Percentiles rank a stretch among this genome's conserved stretches.
phyloP scores from a whole-genome alignment of 108 stramenopile genomes.

The Pseudonitzschia multistriata region DNA sequence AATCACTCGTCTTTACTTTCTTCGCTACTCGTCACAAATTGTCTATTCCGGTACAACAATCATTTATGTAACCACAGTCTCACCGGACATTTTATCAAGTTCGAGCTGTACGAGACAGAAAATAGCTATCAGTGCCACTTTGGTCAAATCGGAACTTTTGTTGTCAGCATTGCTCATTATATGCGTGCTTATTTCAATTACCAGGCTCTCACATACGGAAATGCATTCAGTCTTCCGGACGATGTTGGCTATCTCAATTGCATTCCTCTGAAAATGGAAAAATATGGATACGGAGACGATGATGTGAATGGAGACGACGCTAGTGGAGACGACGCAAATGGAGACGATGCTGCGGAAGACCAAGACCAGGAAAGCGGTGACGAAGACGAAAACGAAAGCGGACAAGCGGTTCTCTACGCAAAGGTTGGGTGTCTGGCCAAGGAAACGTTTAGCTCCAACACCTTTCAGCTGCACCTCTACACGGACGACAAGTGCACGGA shows the following conservation, averaged over 20 bases:
- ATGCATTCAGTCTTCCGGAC: slow-evolving; percentile 66
- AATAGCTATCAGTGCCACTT: slow-evolving; percentile 75
- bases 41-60: too few relatives aligned
- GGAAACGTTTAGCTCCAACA: slow-evolving; percentile 81
- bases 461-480: slow-evolving; percentile 75
- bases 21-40: too few relatives aligned
- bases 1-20: slow-evolving; percentile 9
- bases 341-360: not conserved
- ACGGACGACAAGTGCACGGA: slow-evolving; percentile 69
- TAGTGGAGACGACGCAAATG: not conserved
- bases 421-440: slow-evolving; percentile 87
- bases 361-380: not conserved
- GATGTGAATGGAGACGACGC: not conserved
- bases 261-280: slow-evolving; percentile 16
- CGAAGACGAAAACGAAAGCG: not conserved
- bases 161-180: slow-evolving; percentile 86
- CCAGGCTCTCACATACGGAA: slow-evolving; percentile 66
- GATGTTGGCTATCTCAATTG: slow-evolving; percentile 79
- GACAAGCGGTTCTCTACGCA: slow-evolving; percentile 56
- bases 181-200: slow-evolving; percentile 90
- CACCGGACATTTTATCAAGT: slow-evolving; percentile 90
- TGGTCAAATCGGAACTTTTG: slow-evolving; percentile 74
- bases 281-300: slow-evolving; percentile 43
- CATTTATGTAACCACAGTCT: slow-evolving; percentile 53
- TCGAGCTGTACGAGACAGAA: slow-evolving; percentile 70